Evolutionary conservation across 768 basidiomycete species (phyloP).

Genomic region (Boletus fagicola): DNA sequence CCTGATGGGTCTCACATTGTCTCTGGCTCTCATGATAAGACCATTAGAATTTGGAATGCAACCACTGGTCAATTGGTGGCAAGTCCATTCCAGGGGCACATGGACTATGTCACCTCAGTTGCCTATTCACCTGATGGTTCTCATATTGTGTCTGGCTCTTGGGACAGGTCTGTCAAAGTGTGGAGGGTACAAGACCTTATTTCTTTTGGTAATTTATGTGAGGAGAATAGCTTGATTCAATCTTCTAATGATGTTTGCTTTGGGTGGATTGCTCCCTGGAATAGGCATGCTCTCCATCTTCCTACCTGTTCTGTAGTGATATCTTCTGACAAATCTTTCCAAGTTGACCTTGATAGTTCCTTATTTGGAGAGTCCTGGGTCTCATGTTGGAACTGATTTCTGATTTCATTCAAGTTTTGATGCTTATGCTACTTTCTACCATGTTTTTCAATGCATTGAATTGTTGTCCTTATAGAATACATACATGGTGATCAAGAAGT

Average conservation of each 20-base stretch:
- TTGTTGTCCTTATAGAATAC: too few species aligned
- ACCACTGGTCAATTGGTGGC: too few species aligned
- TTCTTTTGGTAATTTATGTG: background rate
- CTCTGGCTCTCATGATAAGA: too few species aligned
- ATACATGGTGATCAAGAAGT: too few species aligned
- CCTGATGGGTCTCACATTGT: too few species aligned
- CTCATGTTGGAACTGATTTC: background rate
- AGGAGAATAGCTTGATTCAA: slow-evolving; percentile 5
- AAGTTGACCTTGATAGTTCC: background rate
- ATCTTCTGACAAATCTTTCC: background rate
- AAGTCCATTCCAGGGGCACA: too few species aligned
- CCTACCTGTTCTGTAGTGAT: background rate
- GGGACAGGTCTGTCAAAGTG: background rate
- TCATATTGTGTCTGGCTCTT: background rate
- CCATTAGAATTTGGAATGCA: too few species aligned
- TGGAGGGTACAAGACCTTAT: background rate
- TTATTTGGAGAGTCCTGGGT: background rate
- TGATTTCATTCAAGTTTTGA: background rate
- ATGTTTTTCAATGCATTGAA: background rate
- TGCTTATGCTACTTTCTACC: background rate
- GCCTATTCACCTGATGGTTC: too few species aligned
- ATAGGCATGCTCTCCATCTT: background rate
- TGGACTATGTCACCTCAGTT: too few species aligned
- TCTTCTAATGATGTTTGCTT: background rate
- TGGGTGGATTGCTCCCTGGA: slow-evolving; percentile 11